Evolutionary conservation across 176 grass and related monocot species (phyloP), one percentile per base, ranked within the genome.

Genomic region (Leersia perrieri): DNA sequence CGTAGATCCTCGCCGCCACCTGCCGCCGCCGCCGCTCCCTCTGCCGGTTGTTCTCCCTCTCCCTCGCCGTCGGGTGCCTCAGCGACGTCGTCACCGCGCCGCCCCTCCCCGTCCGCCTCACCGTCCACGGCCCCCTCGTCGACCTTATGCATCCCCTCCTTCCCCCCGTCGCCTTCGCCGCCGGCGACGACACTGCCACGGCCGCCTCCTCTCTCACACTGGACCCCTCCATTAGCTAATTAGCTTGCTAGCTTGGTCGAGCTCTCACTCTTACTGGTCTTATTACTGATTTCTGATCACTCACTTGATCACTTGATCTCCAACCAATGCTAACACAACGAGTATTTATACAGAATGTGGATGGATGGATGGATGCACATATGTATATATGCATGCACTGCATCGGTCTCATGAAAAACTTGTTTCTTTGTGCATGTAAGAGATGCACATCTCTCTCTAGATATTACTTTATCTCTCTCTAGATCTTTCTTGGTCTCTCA

Each of bases 21-120:
- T 86, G 77, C 34, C 91, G 68, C 68, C 92, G 76, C n/a, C 85
- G 65, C 63, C 82, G 80, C 94, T 94, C 94, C 9, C 89, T 80
- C 76, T 86, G 78, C 71, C 87, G 80, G 76, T 97, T 94, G 75
- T 94, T 97, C 91, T 94, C 94, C 38, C 94, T 70, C 89, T 97
- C 94, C 77, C 80, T 58, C 3, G 84, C 82, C 76, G 91, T 92
- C 41, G 89, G 94, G 84, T 83, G 79, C 80, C 94, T 29, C 57
- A 88, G 78, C 60, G 92, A 94, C 36, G 76, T 82, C 63, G 75
- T 82, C 42, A 94, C 10, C 63, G 11, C 45, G 34, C 87, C 94
- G 51, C 83, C 92, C 0, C 86, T 78, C 1, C 83, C 84, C 14
- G 65, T 62, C 64, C 87, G 87, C 20, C 77, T 73, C 76, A 97